Conservation (phyloP, 2,329 filamentous ascomycete species). For the Cladosporium sp. region DNA sequence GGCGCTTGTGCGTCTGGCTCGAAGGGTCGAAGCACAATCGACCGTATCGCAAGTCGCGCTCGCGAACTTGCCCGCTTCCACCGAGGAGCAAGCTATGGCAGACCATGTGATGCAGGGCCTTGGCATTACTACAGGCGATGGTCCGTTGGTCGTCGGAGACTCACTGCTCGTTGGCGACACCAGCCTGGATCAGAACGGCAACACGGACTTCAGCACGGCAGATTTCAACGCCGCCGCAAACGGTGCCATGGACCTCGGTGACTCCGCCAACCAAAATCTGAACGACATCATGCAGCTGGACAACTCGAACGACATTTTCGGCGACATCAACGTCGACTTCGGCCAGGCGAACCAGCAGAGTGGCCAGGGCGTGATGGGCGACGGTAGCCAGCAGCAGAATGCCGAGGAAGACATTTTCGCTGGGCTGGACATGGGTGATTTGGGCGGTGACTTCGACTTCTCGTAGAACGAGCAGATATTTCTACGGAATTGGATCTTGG, state of each 20-base stretch:
- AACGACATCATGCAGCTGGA: conserved; percentile 25
- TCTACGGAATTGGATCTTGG: neutral
- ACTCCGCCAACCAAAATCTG: conserved; percentile 26
- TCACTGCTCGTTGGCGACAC: conserved; percentile 5
- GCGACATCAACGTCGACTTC: conserved; percentile 34
- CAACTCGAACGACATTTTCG: conserved; percentile 26
- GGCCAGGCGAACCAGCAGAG: conserved; percentile 19
- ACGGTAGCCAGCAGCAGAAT: conserved; percentile 30
- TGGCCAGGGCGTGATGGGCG: conserved; percentile 24
- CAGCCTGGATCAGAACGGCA: conserved; percentile 17
- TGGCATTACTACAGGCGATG: conserved; percentile 25
- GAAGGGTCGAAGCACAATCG: conserved; percentile 36
- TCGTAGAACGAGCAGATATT: conserved; percentile 11
- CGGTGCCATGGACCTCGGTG: conserved; percentile 25
- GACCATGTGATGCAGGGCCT: conserved; percentile 40
- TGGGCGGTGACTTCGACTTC: conserved; percentile 36
- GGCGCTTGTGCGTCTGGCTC: conserved; percentile 39
- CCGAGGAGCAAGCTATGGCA: conserved; percentile 27
- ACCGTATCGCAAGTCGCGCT: conserved; percentile 63
- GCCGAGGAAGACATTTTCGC: conserved; percentile 45
- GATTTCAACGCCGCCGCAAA: conserved; percentile 25
- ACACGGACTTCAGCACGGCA: conserved; percentile 22
- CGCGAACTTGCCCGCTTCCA: conserved; percentile 29
- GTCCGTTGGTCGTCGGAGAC: neutral
- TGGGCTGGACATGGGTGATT: conserved; percentile 41